Evolutionary conservation across 1,284 basidiomycete species (phyloP).

Genomic region (Malassezia equina): DNA sequence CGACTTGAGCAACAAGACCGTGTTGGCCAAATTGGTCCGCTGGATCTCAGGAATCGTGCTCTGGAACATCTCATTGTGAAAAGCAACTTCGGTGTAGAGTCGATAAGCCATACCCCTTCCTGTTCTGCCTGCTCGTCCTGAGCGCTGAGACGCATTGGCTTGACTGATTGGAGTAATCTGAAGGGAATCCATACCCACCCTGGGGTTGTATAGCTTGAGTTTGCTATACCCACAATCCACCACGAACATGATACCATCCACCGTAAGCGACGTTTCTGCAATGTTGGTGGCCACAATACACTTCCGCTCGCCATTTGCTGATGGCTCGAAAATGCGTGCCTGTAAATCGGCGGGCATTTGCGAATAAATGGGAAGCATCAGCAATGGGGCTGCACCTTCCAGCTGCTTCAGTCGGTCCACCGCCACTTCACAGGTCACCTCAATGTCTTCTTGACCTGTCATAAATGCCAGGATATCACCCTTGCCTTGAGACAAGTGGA

Average conservation of each 20-base stretch:
- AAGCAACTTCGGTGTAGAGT: constrained; percentile 92
- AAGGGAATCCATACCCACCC: constrained; percentile 96
- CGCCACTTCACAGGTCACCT: constrained; percentile 50
- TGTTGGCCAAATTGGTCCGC: constrained; percentile 91
- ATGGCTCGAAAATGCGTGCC: constrained; percentile 92
- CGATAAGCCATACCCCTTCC: constrained; percentile 80
- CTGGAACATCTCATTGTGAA: constrained; percentile 85
- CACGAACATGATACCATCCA: constrained; percentile 94
- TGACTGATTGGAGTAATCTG: constrained; percentile 94
- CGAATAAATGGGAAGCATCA: constrained; percentile 92
- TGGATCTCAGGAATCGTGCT: constrained; percentile 98
- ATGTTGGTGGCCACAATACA: constrained; percentile 98
- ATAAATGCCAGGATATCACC: constrained; percentile 98
- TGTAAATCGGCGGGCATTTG: constrained; percentile 99
- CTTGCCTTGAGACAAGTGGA: constrained; percentile 82
- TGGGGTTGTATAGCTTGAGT: constrained; percentile 96
- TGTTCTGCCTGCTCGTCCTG: constrained; percentile 89
- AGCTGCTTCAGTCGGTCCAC: constrained; percentile 79
- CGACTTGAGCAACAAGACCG: constrained; percentile 85
- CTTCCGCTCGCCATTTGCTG: constrained; percentile 84
- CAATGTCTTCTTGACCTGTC: constrained; percentile 99
- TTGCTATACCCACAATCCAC: constrained; percentile 95
- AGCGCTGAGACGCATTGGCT: constrained; percentile 89
- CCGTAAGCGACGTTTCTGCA: constrained; percentile 86
- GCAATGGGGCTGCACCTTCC: constrained; percentile 73